Evolutionary conservation across 148 eudicot species (phyloP), one percentile per base, ranked within the genome.

Genomic region (Fagopyrum esculentum): DNA sequence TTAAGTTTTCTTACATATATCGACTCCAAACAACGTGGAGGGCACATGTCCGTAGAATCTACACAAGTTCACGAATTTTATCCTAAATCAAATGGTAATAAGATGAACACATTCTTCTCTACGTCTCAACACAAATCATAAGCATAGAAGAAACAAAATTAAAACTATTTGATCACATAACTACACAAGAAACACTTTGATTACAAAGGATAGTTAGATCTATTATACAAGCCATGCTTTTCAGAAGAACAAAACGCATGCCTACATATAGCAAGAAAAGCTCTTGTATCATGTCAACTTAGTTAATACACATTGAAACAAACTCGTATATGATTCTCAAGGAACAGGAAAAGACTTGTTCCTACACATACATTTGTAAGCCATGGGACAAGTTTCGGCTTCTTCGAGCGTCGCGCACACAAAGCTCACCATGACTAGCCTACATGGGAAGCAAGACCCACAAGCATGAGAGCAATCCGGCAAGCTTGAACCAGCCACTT

Each of bases 331-430:
- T 2, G 10, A 35, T 22, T 3, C 4, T 76, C 73, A 85, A 15
- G 98, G 98, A 73, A 94, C 90, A 44, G 91, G 95, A 71, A 83
- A 90, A 6, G 91, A 88, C 82, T 88, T 90, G 73, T 85, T 82
- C 60, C 82, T 83, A 77, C 94, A 90, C 94, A 90, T 89, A 79
- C 93, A 89, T 63, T 85, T 88, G 51, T 90, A 90, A 75, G 91
- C 87, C 86, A 90, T 88, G 45, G 94, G 94, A 75, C 94, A 90
- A 40, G 94, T 84, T 78, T 90, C 90, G 0, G 94, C 86, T 81
- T 89, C 89, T 75, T 83, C 85, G 19, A 86, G 74, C 16, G 88
- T 45, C 3, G 89, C 75, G 76, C 93, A 91, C 45, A 79, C 85
- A 76, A 88, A 90, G 85, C 92, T 87, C 16, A 91, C 93, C 89